These are phyloP conservation scores for Rhododendron vialii DNA, from an alignment of 148 eudicot species.

Conservation along the genomic window DNA sequence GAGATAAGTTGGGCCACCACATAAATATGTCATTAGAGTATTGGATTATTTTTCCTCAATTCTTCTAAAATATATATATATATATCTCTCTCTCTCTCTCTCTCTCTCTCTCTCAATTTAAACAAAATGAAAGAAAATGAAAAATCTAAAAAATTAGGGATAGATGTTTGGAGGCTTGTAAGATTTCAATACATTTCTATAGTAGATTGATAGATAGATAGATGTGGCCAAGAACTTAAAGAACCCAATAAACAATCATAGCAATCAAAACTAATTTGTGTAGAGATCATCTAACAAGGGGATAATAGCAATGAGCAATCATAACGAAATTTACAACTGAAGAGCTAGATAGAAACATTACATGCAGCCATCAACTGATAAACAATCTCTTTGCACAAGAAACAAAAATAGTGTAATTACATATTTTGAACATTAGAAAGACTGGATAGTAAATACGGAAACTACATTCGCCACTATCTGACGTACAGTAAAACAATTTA, in stretches of 20 bases:
- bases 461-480: background rate
- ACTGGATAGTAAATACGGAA: background rate
- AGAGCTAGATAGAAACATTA: background rate
- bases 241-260: background rate
- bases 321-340: background rate
- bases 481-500: background rate
- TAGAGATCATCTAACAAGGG: background rate
- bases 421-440: background rate
- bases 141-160: too few species aligned
- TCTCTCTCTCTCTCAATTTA: too few species aligned
- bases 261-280: background rate
- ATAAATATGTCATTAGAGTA: too few species aligned
- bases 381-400: background rate
- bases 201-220: too few species aligned
- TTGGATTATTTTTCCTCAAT: too few species aligned
- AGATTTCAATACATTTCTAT: too few species aligned
- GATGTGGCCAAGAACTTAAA: background rate
- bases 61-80: too few species aligned
- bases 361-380: background rate
- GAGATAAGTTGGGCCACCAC: too few species aligned
- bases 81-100: too few species aligned
- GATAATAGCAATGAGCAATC: background rate
- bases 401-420: background rate
- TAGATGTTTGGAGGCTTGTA: too few species aligned
- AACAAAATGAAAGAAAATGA: too few species aligned